These are phyloP conservation scores for Cladosporium oxysporum DNA, from an alignment of 2,329 filamentous ascomycete genomes.

Conservation along the genomic window DNA sequence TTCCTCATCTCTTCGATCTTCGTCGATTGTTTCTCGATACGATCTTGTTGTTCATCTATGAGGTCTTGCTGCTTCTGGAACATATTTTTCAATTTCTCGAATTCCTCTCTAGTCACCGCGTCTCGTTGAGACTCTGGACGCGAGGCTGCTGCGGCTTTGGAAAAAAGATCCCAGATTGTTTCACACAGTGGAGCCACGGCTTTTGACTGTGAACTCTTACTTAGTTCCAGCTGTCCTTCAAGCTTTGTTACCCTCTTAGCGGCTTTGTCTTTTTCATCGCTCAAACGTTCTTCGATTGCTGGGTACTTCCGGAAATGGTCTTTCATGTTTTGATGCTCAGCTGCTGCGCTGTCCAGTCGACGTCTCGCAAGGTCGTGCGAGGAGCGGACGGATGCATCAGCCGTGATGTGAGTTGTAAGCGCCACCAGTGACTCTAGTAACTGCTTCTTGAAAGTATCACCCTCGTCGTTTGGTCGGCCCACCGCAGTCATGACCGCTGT, in stretches of 20 bases:
- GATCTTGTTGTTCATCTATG: neutral
- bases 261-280: neutral
- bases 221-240: neutral
- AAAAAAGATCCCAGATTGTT: neutral
- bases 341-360: neutral
- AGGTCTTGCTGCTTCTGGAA: constrained; percentile 1
- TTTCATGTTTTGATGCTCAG: neutral
- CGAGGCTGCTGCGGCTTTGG: neutral
- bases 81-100: neutral
- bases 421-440: neutral
- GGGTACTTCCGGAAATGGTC: constrained; percentile 4
- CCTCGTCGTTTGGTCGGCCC: neutral
- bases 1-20: neutral
- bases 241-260: neutral
- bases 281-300: neutral
- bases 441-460: neutral
- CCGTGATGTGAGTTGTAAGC: neutral
- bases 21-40: neutral
- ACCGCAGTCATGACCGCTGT: neutral
- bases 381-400: neutral
- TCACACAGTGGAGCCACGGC: neutral
- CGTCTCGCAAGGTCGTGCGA: neutral
- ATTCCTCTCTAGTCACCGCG: constrained; percentile 3
- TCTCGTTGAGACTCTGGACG: neutral
- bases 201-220: neutral